Evolutionary conservation across 1,284 basidiomycete species (phyloP).

Genomic region (Sanghuangporus sanghuang): DNA sequence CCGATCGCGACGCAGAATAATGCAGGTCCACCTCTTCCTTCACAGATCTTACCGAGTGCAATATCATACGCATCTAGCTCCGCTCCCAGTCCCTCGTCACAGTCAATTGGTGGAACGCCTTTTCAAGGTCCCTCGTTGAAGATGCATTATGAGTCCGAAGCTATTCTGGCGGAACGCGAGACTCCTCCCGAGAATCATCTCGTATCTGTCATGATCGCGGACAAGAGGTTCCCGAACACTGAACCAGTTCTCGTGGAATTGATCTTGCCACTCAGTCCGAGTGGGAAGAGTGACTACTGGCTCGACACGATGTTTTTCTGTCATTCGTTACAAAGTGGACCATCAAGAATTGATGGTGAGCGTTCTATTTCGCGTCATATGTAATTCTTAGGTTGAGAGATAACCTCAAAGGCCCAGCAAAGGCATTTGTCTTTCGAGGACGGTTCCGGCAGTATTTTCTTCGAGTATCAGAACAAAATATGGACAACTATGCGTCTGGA

Average conservation of each 20-base stretch:
- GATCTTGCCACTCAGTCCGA: constrained; percentile 44
- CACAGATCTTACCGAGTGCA: neutral
- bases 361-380: neutral
- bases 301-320: constrained; percentile 60
- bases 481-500: constrained; percentile 27
- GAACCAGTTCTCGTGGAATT: constrained; percentile 64
- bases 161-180: neutral
- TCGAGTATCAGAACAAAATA: constrained; percentile 44
- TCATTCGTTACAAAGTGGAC: constrained; percentile 50
- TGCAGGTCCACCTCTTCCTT: neutral
- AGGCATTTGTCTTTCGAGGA: constrained; percentile 60
- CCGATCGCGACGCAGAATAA: neutral
- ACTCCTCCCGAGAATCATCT: neutral
- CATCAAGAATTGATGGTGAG: constrained; percentile 65
- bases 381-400: neutral
- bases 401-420: constrained; percentile 51
- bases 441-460: constrained; percentile 67
- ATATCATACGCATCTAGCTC: too few species aligned
- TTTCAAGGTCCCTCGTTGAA: neutral
- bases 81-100: neutral
- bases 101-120: neutral
- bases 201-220: constrained; percentile 8
- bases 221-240: neutral
- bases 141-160: neutral
- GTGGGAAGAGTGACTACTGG: constrained; percentile 57